Conservation (phyloP, 768 basidiomycete genomes). For the Mycena vulgaris region DNA sequence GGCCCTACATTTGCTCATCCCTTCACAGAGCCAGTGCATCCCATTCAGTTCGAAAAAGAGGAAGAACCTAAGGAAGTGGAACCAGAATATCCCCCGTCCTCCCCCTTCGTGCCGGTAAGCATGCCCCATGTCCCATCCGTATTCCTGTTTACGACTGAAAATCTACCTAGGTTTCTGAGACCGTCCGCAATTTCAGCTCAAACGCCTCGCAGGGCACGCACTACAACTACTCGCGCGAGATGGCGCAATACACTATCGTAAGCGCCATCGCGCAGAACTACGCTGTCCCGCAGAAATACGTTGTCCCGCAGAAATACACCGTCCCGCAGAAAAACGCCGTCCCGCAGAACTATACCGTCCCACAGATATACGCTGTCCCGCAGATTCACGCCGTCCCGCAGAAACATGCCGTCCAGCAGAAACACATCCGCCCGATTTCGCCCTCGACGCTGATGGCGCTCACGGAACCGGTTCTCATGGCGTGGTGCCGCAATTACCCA, state of each 20-base stretch:
- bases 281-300: too few relatives aligned
- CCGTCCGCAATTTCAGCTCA: neutral
- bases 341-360: too few relatives aligned
- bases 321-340: constrained; percentile 27
- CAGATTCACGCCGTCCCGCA: too few relatives aligned
- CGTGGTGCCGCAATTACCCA: constrained; percentile 48
- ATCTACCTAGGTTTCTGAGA: neutral
- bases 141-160: neutral
- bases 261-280: too few relatives aligned
- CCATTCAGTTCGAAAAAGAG: neutral
- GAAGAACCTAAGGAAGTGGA: neutral
- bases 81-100: neutral
- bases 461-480: constrained; percentile 61
- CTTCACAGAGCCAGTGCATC: neutral
- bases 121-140: neutral
- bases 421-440: constrained; percentile 47
- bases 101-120: neutral
- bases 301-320: too few relatives aligned
- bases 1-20: neutral
- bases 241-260: constrained; percentile 6
- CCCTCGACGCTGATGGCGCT: constrained; percentile 60
- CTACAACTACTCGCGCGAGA: neutral
- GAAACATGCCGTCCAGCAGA: neutral
- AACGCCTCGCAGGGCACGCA: constrained; percentile 8
- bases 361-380: too few relatives aligned